phyloP scores from a whole-genome alignment of 129 eudicot genomes.

The Arctium minus region DNA sequence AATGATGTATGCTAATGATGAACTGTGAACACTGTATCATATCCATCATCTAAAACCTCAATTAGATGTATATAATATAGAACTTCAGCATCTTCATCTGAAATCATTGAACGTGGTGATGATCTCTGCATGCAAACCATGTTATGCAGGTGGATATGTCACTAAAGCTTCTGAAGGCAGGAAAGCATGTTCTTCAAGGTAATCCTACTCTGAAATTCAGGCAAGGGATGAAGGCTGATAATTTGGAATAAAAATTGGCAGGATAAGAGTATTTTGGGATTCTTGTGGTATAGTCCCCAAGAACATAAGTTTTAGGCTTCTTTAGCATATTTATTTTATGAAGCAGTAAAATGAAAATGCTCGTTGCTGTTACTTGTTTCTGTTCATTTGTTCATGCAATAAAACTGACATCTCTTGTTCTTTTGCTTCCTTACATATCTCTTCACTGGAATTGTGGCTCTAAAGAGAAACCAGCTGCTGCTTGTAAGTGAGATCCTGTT shows the following conservation, averaged over 20 bases:
- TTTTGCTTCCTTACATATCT: slow-evolving; percentile 36
- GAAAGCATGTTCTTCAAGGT: slow-evolving; percentile 51
- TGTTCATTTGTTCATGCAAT: slow-evolving; percentile 4
- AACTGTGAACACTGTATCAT: not conserved
- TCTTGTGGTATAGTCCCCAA: not conserved
- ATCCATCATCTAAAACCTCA: slow-evolving; percentile 2
- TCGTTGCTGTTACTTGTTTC: not conserved
- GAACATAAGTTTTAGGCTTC: not conserved
- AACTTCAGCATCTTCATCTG: not conserved
- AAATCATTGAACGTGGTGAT: not conserved
- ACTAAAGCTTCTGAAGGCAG: slow-evolving; percentile 56
- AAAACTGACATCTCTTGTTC: slow-evolving; percentile 31
- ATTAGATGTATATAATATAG: not conserved
- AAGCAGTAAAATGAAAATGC: not conserved
- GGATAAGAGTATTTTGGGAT: not conserved
- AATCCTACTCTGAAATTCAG: not conserved
- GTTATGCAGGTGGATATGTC: slow-evolving; percentile 64
- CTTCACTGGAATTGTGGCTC: slow-evolving; percentile 39
- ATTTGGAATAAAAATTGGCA: not conserved
- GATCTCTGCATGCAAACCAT: not conserved
- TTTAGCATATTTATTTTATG: not conserved
- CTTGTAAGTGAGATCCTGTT: slow-evolving; percentile 52
- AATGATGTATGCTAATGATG: not conserved
- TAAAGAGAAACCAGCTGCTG: slow-evolving; percentile 94
- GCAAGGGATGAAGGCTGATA: not conserved